phyloP scores from a whole-genome alignment of 257 asterid species.

The Solanum chmielewskii region DNA sequence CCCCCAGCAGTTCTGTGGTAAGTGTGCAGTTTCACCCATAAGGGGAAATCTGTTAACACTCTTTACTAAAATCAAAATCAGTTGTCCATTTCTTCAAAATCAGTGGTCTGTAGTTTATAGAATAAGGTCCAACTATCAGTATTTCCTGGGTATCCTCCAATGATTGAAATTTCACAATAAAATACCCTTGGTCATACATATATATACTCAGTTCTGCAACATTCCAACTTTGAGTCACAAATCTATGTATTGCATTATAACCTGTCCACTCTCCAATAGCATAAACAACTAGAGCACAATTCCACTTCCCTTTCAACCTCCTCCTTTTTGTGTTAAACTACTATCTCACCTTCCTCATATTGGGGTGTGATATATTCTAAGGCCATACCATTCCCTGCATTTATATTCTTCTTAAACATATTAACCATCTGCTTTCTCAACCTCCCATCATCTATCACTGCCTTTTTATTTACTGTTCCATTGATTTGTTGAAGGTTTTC shows the following conservation, averaged over 20 bases:
- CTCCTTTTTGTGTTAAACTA: no score
- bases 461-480: no score
- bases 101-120: neutral
- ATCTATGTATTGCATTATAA: neutral
- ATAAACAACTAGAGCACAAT: neutral
- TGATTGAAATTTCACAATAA: neutral
- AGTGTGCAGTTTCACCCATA: no score
- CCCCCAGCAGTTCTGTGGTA: no score
- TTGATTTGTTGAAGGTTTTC: no score
- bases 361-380: neutral
- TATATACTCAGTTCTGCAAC: rapidly evolving
- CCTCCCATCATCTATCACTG: neutral
- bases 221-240: neutral
- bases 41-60: no score
- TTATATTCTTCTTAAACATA: no score
- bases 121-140: neutral
- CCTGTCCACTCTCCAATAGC: neutral
- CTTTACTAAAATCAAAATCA: no score
- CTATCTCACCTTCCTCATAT: neutral
- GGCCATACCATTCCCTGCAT: neutral
- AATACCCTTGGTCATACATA: no score
- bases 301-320: neutral
- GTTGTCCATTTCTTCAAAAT: neutral
- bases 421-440: rapidly evolving
- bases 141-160: neutral